Evolutionary conservation across 2,329 filamentous ascomycete genomes (phyloP).

Genomic region (Hypoxylon sp.): DNA sequence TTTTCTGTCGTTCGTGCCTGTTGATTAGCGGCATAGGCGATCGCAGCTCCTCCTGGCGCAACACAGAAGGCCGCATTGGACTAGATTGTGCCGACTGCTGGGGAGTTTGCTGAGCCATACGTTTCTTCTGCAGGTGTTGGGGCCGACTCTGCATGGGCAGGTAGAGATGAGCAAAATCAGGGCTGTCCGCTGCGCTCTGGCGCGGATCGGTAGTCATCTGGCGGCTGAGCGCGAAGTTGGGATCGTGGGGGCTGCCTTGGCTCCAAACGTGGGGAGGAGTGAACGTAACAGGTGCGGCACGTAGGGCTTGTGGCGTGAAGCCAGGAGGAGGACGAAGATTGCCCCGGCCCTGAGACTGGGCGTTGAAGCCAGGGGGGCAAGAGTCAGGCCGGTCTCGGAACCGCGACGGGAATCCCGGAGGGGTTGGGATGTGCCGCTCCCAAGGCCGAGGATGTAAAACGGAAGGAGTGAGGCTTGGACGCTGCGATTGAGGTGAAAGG

Average conservation of each 20-base stretch:
- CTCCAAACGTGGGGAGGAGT: not conserved
- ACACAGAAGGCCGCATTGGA: not conserved
- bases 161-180: conserved; percentile 7
- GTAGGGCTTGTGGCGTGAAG: not conserved
- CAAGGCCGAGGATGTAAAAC: not conserved
- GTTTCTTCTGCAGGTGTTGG: not conserved
- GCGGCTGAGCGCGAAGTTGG: not conserved
- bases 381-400: not conserved
- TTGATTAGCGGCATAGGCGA: not conserved
- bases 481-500: not conserved
- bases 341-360: not conserved
- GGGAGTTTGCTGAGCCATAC: not conserved
- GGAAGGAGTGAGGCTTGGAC: not conserved
- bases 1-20: conserved; percentile 4
- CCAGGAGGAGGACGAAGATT: not conserved
- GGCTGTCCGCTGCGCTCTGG: conserved; percentile 8
- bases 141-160: conserved; percentile 13
- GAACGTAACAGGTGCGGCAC: not conserved
- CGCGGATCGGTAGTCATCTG: conserved; percentile 14
- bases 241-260: not conserved
- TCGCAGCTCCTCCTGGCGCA: not conserved
- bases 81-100: not conserved
- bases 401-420: not conserved
- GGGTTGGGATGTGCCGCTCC: not conserved
- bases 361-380: not conserved